Percentiles rank a stretch among this genome's conserved stretches.
phyloP scores from a whole-genome alignment of 768 basidiomycete genomes.

The Xerocomus brunneocitrinus region DNA sequence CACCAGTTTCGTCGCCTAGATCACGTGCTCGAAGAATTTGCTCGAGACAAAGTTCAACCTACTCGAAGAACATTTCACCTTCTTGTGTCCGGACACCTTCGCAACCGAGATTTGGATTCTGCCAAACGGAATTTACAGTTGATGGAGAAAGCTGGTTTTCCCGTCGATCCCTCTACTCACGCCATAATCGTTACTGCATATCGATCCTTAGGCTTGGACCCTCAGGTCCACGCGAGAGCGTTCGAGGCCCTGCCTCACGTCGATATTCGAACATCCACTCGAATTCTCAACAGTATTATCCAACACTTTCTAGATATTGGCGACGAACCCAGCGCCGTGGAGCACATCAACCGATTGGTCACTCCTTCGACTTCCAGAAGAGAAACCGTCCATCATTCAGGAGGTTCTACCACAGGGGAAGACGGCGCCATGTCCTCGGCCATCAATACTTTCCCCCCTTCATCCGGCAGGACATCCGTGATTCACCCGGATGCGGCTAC shows the following conservation, averaged over 20 bases:
- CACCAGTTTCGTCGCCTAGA: conserved; percentile 45
- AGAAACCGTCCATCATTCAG: conserved; percentile 15
- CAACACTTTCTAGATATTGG: conserved; percentile 52
- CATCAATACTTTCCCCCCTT: background rate
- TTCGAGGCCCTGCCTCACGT: conserved; percentile 44
- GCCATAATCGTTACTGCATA: conserved; percentile 55
- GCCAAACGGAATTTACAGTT: conserved; percentile 48
- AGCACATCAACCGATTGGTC: conserved; percentile 53
- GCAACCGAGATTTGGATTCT: conserved; percentile 57
- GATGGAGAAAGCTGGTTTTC: conserved; percentile 57
- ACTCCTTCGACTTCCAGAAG: conserved; percentile 26
- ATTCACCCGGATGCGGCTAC: conserved; percentile 53
- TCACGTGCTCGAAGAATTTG: conserved; percentile 48
- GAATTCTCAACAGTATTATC: conserved; percentile 66
- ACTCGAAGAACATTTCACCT: conserved; percentile 65
- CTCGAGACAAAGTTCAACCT: conserved; percentile 41
- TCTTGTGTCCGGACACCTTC: conserved; percentile 61
- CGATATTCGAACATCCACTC: conserved; percentile 39
- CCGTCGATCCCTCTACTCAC: conserved; percentile 54
- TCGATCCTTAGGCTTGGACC: conserved; percentile 55
- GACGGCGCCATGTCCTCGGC: conserved; percentile 24
- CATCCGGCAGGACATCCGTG: conserved; percentile 3
- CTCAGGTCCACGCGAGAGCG: conserved; percentile 48
- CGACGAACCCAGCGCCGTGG: conserved; percentile 45
- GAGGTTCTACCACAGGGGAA: conserved; percentile 27